Evolutionary conservation across 164 flowering plant genomes (phyloP).

Genomic region (Liquidambar formosana): DNA sequence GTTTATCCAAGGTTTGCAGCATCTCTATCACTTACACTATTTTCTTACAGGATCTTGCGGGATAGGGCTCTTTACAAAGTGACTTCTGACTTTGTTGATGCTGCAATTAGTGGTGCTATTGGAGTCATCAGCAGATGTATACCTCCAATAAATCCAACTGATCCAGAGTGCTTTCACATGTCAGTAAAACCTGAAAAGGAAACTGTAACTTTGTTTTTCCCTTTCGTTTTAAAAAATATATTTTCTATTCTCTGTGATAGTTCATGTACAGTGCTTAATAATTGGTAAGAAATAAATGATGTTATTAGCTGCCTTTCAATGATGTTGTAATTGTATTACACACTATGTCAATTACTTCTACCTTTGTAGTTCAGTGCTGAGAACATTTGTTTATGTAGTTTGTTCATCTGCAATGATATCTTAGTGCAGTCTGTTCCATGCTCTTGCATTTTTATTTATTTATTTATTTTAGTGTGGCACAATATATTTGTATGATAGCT

Average conservation of each 20-base stretch:
- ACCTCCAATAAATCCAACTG: conserved; percentile 98
- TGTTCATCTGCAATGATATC: no score
- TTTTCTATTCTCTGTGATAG: neutral
- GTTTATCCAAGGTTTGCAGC: neutral
- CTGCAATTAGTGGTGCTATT: conserved; percentile 92
- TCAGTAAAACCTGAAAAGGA: conserved; percentile 37
- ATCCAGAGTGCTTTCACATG: conserved; percentile 99
- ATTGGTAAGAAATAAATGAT: neutral
- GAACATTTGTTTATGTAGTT: no score
- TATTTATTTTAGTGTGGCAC: no score
- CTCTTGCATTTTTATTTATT: no score
- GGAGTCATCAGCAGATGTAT: conserved; percentile 98
- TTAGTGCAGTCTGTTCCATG: no score
- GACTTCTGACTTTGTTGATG: conserved; percentile 96
- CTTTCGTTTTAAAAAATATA: no score
- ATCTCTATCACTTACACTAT: neutral
- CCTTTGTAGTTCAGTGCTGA: no score
- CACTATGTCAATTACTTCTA: neutral
- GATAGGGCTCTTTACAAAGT: conserved; percentile 97
- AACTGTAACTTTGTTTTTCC: neutral
- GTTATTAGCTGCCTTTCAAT: neutral
- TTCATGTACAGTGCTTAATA: neutral
- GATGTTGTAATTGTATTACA: neutral
- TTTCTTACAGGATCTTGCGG: conserved; percentile 78
- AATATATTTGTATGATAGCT: no score